These are phyloP conservation scores for Inga oerstediana DNA, from an alignment of 306 rosid genomes.

Conservation along the genomic window DNA sequence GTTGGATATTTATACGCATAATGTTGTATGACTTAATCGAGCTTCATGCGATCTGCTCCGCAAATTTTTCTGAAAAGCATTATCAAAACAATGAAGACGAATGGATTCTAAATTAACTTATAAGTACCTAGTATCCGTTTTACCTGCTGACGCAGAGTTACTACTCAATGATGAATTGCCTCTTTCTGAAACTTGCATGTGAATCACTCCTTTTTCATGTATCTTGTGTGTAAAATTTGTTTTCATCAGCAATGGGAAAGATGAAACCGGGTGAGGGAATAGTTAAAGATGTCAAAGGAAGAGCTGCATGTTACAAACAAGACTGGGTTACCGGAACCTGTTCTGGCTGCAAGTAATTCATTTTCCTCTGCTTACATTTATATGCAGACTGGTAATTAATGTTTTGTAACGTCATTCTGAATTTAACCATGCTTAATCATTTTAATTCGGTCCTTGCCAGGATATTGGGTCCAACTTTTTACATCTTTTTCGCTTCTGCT, in stretches of 20 bases:
- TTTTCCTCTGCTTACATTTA: not conserved
- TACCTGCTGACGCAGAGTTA: not conserved
- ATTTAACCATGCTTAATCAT: not conserved
- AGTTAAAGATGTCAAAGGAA: conserved; percentile 2
- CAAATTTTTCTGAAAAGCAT: not conserved
- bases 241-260: not conserved
- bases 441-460: not conserved
- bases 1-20: not conserved
- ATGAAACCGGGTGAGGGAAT: conserved; percentile 14
- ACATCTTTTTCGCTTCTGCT: conserved; percentile 18
- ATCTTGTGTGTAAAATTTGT: not conserved
- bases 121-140: not conserved
- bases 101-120: not conserved
- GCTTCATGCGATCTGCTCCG: not conserved
- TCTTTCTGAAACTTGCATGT: conserved; percentile 3
- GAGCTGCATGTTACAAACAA: not conserved
- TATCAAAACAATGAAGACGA: not conserved
- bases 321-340: conserved; percentile 1
- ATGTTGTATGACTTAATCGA: not conserved
- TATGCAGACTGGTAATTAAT: not conserved
- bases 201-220: not conserved
- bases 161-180: not conserved
- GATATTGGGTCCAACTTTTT: conserved; percentile 19
- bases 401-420: not conserved
- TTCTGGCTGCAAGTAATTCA: conserved; percentile 11